Evolutionary conservation across 179 eudicot species (phyloP).

Genomic region (Camellia oleifera): DNA sequence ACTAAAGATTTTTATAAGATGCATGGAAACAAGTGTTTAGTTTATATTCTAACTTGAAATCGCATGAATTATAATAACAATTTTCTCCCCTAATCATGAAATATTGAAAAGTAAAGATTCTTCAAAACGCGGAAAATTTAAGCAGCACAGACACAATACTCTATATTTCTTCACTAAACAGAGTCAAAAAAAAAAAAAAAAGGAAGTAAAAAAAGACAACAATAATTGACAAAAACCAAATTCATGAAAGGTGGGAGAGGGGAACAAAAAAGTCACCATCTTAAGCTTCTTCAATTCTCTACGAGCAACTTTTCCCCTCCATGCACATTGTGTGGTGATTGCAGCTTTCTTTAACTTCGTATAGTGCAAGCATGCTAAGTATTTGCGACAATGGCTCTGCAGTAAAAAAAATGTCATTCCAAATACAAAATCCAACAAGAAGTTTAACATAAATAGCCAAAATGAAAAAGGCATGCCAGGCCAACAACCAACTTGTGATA

Average conservation of each 20-base stretch:
- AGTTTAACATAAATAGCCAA: constrained; percentile 8
- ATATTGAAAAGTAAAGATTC: no score
- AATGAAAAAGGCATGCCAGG: neutral
- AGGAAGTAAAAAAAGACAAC: neutral
- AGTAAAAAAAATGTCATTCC: constrained; percentile 16
- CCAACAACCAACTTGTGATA: neutral
- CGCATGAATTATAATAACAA: no score
- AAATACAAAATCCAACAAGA: constrained; percentile 16
- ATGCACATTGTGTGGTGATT: constrained; percentile 85
- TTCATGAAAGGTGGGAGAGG: neutral
- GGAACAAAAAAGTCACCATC: constrained; percentile 47
- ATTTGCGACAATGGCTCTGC: constrained; percentile 85
- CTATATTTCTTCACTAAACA: no score
- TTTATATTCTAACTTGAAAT: no score
- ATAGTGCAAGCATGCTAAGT: constrained; percentile 58
- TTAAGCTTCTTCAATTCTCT: constrained; percentile 74
- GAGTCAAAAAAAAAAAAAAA: neutral
- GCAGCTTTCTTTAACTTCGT: constrained; percentile 72
- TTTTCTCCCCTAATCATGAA: no score
- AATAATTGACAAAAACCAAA: neutral
- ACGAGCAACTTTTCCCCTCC: constrained; percentile 93
- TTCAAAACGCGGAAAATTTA: no score
- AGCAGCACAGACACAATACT: no score
- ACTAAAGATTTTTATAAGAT: neutral
- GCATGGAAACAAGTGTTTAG: neutral